Evolutionary conservation across 2,329 filamentous ascomycete species (phyloP), one percentile per base, ranked within the genome.

Genomic region (Stemphylium lycopersici): DNA sequence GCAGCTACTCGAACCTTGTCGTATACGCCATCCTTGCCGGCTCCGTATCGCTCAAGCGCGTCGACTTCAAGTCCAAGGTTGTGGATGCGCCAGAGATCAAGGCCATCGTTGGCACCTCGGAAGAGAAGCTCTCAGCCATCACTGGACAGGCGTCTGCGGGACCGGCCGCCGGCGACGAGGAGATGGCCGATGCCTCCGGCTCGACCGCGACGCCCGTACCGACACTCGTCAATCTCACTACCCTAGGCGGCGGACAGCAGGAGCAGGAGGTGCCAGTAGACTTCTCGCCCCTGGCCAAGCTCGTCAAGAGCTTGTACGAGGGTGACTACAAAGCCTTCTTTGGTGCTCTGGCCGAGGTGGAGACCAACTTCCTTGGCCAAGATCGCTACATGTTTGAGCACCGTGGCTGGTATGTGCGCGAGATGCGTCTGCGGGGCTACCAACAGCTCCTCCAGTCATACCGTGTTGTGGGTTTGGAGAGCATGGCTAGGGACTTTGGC

Each of bases 61-160:
- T 97, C 31, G 95, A 99, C 77, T 99, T 99, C 85, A 99, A 99
- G 83, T 90, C 90, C 63, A 98, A 98, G 82, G 95, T 99, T 22
- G 93, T 99, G 36, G 95, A 99, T 76, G 95, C 95, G 6, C 93
- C 95, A 11, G 95, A 99, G 79, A 97, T 99, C 80, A 96, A 95
- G 80, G 95, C 95, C 33, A 96, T 99, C 61, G 86, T 99, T 20
- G 95, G 93, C 54, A 88, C 93, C 65, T 88, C 88, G 20, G 90
- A 96, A 67, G 93, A 97, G 72, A 93, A 93, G 78, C 81, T 96
- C 49, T 83, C 91, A 29, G 92, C 91, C 0, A 81, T 97, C 18
- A 87, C 88, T 26, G 92, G 93, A 15, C 88, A 89, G 29, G 79
- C 92, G 48, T 95, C 91, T 1, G 88, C 91, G 3, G 91, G 93